Conservation (phyloP, 2,329 filamentous ascomycete species). For the Thelonectria olida region DNA sequence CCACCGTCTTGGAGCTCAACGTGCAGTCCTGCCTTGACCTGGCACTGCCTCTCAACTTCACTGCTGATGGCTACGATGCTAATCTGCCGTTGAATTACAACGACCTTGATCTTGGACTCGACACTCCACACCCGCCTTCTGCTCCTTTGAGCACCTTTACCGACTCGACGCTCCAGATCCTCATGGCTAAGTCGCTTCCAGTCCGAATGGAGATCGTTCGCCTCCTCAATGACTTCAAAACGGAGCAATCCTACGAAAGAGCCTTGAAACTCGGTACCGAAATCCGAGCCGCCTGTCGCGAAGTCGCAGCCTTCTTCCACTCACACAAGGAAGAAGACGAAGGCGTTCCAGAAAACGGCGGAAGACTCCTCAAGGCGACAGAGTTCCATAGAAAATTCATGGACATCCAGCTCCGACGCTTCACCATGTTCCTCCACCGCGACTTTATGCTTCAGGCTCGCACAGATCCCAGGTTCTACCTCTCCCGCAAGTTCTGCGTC, state of each 20-base stretch:
- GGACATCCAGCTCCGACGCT: conserved; percentile 37
- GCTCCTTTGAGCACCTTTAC: conserved; percentile 25
- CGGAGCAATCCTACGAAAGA: conserved; percentile 31
- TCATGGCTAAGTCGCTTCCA: conserved; percentile 32
- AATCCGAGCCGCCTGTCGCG: conserved; percentile 33
- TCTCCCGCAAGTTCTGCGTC: conserved; percentile 38
- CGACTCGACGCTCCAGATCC: conserved; percentile 35
- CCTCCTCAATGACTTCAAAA: conserved; percentile 35
- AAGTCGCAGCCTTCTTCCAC: conserved; percentile 36
- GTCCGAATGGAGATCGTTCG: conserved; percentile 32
- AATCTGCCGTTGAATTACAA: conserved; percentile 34
- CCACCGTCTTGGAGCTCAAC: conserved; percentile 34
- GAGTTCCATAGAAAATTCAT: conserved; percentile 37
- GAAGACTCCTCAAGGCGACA: conserved; percentile 25
- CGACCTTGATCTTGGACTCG: conserved; percentile 31
- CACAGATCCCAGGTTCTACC: conserved; percentile 35
- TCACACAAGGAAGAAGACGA: background rate
- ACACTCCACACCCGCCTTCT: background rate
- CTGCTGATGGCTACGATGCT: conserved; percentile 31
- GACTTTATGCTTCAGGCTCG: conserved; percentile 40
- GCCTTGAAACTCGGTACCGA: conserved; percentile 31
- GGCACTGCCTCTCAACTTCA: conserved; percentile 33
- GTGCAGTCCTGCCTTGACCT: conserved; percentile 37
- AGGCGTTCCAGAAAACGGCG: background rate
- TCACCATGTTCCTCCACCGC: conserved; percentile 40